Conservation (phyloP, 768 basidiomycete genomes). For the Xerocomellus chrysenteron region DNA sequence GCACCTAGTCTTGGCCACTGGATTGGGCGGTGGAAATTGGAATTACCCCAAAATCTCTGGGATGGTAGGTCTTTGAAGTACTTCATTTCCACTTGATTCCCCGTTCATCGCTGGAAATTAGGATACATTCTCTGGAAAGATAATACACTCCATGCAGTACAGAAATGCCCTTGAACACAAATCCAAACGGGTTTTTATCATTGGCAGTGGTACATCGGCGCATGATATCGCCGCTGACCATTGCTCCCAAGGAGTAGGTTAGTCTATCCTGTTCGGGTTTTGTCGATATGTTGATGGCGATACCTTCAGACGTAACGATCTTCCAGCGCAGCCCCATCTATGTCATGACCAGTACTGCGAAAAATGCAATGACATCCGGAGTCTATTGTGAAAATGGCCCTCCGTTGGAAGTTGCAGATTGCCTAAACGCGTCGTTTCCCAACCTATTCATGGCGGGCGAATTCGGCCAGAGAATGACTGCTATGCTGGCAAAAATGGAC, state of each 20-base stretch:
- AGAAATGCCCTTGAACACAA: slow-evolving; percentile 1
- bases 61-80: slow-evolving; percentile 27
- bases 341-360: slow-evolving; percentile 3
- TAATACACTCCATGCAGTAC: slow-evolving; percentile 5
- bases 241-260: not conserved
- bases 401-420: slow-evolving; percentile 4
- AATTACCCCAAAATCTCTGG: slow-evolving; percentile 45
- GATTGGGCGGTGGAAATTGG: slow-evolving; percentile 40
- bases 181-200: slow-evolving; percentile 3
- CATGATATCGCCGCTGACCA: slow-evolving; percentile 8
- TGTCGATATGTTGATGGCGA: not conserved
- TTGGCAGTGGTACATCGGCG: slow-evolving; percentile 5
- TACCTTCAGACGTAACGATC: not conserved
- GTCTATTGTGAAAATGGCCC: slow-evolving; percentile 6
- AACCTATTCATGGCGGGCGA: not conserved
- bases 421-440: slow-evolving; percentile 1
- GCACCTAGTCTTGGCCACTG: slow-evolving; percentile 55
- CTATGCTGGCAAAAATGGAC: not conserved
- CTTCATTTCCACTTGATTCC: not conserved
- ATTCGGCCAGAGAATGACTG: slow-evolving; percentile 4
- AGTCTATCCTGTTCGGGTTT: not conserved
- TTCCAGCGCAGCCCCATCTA: slow-evolving; percentile 7
- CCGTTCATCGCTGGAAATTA: not conserved
- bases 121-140: slow-evolving; percentile 3
- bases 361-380: not conserved